These are phyloP conservation scores for Tieghemiomyces parasiticus DNA, from an alignment of 192 early-diverging fungal species.

Conservation along the genomic window DNA sequence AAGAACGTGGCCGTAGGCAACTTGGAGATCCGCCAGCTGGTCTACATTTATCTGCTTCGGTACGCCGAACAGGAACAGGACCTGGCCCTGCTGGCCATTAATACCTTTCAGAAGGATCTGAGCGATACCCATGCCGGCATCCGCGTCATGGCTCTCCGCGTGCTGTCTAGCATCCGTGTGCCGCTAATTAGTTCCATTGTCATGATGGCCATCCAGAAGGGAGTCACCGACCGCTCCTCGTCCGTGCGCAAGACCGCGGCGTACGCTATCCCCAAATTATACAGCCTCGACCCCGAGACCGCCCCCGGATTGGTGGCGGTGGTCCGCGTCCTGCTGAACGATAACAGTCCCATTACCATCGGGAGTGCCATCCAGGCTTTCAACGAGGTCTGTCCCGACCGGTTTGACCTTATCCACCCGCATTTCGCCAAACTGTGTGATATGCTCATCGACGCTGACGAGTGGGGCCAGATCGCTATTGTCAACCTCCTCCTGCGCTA, in stretches of 20 bases:
- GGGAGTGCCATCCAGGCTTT: constrained; percentile 79
- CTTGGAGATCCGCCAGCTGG: constrained; percentile 82
- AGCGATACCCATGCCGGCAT: constrained; percentile 86
- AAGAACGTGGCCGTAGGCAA: constrained; percentile 91
- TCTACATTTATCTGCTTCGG: constrained; percentile 89
- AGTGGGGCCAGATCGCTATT: constrained; percentile 91
- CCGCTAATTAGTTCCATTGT: constrained; percentile 86
- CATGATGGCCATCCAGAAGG: constrained; percentile 78
- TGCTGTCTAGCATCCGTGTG: constrained; percentile 89
- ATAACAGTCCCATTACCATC: constrained; percentile 73
- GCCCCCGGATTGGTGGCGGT: constrained; percentile 63
- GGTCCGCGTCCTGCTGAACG: constrained; percentile 59
- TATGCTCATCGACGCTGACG: constrained; percentile 77
- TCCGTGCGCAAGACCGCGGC: constrained; percentile 91
- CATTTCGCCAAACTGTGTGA: constrained; percentile 79
- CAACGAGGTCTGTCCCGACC: constrained; percentile 69
- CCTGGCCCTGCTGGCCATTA: constrained; percentile 85
- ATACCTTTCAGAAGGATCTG: constrained; percentile 96
- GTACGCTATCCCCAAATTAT: constrained; percentile 68
- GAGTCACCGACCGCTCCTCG: constrained; percentile 68
- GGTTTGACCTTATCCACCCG: constrained; percentile 72
- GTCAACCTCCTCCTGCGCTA: constrained; percentile 67
- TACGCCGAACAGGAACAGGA: constrained; percentile 97
- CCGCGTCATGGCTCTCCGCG: constrained; percentile 86
- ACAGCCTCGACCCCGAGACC: constrained; percentile 61